Percentiles rank a stretch among this genome's conserved stretches.
Conservation (phyloP, 1,284 basidiomycete species). For the Cryptococcus sp. region DNA sequence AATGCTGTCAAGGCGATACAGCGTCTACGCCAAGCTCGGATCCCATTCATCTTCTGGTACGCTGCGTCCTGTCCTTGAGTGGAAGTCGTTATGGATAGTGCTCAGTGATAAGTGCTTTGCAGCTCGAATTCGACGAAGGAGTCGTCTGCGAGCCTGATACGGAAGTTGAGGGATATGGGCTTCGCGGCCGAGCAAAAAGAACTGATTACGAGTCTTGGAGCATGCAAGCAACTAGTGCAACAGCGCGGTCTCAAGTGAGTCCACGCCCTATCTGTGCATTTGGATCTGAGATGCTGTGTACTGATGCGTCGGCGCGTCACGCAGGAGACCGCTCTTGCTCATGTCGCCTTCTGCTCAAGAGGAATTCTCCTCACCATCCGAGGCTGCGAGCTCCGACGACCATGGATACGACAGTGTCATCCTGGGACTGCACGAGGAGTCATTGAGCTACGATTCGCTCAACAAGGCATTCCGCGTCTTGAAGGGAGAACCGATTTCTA, state of each 20-base stretch:
- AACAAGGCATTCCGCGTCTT: slow-evolving; percentile 70
- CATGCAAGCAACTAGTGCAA: slow-evolving; percentile 59
- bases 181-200: slow-evolving; percentile 58
- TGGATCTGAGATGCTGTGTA: neutral
- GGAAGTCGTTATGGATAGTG: neutral
- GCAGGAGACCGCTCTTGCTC: slow-evolving; percentile 61
- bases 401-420: slow-evolving; percentile 63
- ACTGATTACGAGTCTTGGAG: slow-evolving; percentile 66
- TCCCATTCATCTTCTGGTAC: slow-evolving; percentile 67
- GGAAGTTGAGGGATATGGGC: slow-evolving; percentile 58
- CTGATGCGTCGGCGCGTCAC: neutral
- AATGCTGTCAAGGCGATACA: slow-evolving; percentile 60
- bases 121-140: slow-evolving; percentile 59
- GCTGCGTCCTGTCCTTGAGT: slow-evolving; percentile 46
- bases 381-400: slow-evolving; percentile 8
- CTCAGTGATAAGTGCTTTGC: slow-evolving; percentile 3
- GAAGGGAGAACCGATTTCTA: slow-evolving; percentile 38
- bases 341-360: slow-evolving; percentile 62
- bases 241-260: slow-evolving; percentile 57
- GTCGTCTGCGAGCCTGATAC: slow-evolving; percentile 56
- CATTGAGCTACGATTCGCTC: slow-evolving; percentile 61
- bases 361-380: slow-evolving; percentile 54
- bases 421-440: slow-evolving; percentile 63
- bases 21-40: slow-evolving; percentile 55
- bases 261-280: neutral